phyloP scores from a whole-genome alignment of 208 protist species.

The Trypanosomatidae sp. region DNA sequence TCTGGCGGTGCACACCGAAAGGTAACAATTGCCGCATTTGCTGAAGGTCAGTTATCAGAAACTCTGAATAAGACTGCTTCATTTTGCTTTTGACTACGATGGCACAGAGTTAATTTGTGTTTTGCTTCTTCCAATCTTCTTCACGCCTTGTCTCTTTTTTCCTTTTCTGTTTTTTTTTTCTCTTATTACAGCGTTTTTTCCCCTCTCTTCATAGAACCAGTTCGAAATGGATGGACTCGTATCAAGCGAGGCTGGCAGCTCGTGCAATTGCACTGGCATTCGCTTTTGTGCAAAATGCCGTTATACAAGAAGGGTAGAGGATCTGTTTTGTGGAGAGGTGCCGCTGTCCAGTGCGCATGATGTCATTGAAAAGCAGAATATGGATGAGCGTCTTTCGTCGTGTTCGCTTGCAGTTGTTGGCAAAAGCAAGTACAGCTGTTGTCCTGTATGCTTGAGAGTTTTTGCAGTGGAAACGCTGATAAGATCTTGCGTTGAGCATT shows the following conservation, averaged over 20 bases:
- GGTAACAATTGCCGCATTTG: too few relatives aligned
- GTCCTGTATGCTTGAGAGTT: constrained; percentile 37
- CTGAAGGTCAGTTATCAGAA: too few relatives aligned
- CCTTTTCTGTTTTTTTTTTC: too few relatives aligned
- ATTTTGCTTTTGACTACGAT: too few relatives aligned
- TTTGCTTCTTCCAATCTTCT: too few relatives aligned
- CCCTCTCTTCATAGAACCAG: background rate
- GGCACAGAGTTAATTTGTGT: too few relatives aligned
- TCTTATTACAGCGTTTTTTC: background rate
- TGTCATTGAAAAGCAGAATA: constrained; percentile 56
- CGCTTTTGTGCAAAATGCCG: constrained; percentile 66
- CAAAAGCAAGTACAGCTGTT: constrained; percentile 41
- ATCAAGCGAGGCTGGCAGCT: too few relatives aligned
- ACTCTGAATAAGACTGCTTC: too few relatives aligned
- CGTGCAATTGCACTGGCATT: constrained; percentile 72
- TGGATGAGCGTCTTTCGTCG: constrained; percentile 57
- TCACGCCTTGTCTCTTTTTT: too few relatives aligned
- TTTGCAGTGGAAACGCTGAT: constrained; percentile 29
- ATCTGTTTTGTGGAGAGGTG: constrained; percentile 38
- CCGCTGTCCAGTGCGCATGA: constrained; percentile 24
- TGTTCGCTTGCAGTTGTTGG: constrained; percentile 60
- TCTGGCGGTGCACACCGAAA: too few relatives aligned
- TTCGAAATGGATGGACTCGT: too few relatives aligned
- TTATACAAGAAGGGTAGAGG: constrained; percentile 43
- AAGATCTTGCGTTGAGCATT: constrained; percentile 50